Evolutionary conservation across 1,139 yeast genomes (phyloP), one percentile per base, ranked within the genome.

Genomic region (Suhomyces terraborum): DNA sequence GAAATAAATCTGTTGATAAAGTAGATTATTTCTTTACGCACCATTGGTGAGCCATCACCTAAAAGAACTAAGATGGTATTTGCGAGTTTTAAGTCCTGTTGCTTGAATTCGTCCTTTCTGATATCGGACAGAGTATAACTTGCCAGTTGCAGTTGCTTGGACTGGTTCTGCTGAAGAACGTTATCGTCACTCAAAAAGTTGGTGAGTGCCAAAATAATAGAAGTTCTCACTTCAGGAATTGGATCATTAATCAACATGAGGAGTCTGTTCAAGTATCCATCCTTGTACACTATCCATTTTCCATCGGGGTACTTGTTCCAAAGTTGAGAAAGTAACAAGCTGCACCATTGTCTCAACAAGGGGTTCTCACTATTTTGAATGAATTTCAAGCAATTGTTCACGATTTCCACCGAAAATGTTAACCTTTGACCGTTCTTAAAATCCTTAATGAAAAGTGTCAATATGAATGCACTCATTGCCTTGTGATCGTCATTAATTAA

Each of bases 381-480:
- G 56, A 84, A 86, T 33, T 69, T 70, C 40, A 87, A 67, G 48
- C 95, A 77, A 35, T 87, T 87, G 41, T 75, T 74, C 13, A 88
- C 73, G 14, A 93, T 70, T 43, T 86, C 95, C 6, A 83, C 71
- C 4, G 88, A 83, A 52, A 85, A 83, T 49, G 95, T 84, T 27
- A 85, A 71, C 48, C 87, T 75, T 58, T 89, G 96, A 0, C 96
- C 97, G 48, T 80, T 78, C 40, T 79, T 78, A 61, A 83, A 88
- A 40, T 86, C 94, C 45, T 85, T 78, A 35, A 88, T 85, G 62
- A 93, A 93, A 44, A 91, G 72, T 0, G 96, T 79, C 36, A 91
- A 69, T 24, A 93, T 88, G 59, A 93, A 88, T 1, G 96, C 95
- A 64, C 97, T 86, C 91, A 93, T 88, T 1, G 98, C 98, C 58